Conservation (phyloP, 352 stramenopile genomes). For the Phytophthora boehmeriae region DNA sequence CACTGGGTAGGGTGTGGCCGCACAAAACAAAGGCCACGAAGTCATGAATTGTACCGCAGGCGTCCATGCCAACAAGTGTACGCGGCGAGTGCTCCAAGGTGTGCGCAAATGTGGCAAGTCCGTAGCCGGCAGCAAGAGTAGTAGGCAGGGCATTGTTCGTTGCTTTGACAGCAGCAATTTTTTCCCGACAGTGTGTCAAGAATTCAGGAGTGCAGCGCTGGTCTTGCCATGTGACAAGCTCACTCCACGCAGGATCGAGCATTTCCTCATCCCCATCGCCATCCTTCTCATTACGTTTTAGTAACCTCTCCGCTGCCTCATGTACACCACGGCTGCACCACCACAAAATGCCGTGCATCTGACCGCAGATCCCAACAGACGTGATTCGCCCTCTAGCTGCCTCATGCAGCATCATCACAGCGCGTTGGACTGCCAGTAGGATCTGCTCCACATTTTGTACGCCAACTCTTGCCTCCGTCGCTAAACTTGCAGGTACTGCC, state of each 20-base stretch:
- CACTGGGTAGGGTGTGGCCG: conserved; percentile 39
- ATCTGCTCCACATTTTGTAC: conserved; percentile 60
- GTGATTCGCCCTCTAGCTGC: conserved; percentile 26
- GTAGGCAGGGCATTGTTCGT: conserved; percentile 19
- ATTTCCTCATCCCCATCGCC: conserved; percentile 5
- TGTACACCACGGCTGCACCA: conserved; percentile 60
- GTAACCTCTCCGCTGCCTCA: conserved; percentile 31
- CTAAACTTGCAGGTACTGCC: conserved; percentile 11
- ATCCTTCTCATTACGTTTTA: conserved; percentile 18
- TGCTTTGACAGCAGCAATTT: conserved; percentile 19
- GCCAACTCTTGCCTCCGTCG: conserved; percentile 20
- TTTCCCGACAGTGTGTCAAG: conserved; percentile 38
- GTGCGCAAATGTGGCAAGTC: conserved; percentile 71
- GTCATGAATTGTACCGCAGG: conserved; percentile 84
- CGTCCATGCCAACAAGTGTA: conserved; percentile 56
- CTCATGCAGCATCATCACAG: conserved; percentile 39
- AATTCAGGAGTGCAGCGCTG: conserved; percentile 71
- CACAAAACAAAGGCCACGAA: conserved; percentile 79
- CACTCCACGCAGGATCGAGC: conserved; percentile 51
- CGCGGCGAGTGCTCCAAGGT: conserved; percentile 41
- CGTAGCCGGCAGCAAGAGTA: conserved; percentile 65
- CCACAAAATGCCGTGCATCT: conserved; percentile 90
- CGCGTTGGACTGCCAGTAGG: conserved; percentile 46
- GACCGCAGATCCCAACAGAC: conserved; percentile 74
- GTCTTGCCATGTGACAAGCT: conserved; percentile 82